A percentile compares a stretch with the other conserved stretches of the same genome.
These are phyloP conservation scores for Pichia pseudocactophila DNA, from an alignment of 805 yeast species.

Conservation along the genomic window DNA sequence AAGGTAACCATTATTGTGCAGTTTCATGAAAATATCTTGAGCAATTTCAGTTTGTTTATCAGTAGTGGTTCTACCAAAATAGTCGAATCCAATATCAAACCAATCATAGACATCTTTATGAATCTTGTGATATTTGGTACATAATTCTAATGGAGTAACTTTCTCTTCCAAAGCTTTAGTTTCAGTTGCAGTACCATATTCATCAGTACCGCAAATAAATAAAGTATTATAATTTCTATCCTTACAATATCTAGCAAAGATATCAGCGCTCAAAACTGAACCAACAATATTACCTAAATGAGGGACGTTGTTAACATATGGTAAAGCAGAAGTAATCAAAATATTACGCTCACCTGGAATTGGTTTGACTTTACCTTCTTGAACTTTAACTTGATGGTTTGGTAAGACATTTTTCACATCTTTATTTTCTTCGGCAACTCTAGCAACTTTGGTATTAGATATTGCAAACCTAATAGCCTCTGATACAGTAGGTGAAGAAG, in stretches of 20 bases:
- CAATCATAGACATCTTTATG: conserved; percentile 91
- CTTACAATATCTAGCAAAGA: conserved; percentile 82
- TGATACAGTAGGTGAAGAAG: conserved; percentile 31
- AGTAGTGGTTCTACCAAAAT: conserved; percentile 96
- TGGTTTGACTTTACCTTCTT: conserved; percentile 47
- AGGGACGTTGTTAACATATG: conserved; percentile 97
- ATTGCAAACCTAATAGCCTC: conserved; percentile 40
- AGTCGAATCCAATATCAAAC: conserved; percentile 92
- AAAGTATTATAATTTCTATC: conserved; percentile 81
- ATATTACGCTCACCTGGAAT: conserved; percentile 67
- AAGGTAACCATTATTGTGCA: conserved; percentile 66
- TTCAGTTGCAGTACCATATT: conserved; percentile 98
- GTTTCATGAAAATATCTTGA: conserved; percentile 78
- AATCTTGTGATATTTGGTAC: conserved; percentile 81
- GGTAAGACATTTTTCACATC: conserved; percentile 24
- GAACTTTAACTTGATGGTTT: conserved; percentile 11
- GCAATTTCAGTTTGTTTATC: conserved; percentile 87
- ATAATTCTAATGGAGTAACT: conserved; percentile 77
- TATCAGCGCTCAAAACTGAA: conserved; percentile 89
- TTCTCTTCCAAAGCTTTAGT: conserved; percentile 95
- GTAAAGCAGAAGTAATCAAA: conserved; percentile 90
- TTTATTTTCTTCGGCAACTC: conserved; percentile 34
- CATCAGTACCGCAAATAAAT: conserved; percentile 95
- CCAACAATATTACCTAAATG: conserved; percentile 97
- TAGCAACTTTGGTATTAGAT: conserved; percentile 35